Base-by-base conservation (phyloP, 306 rosid genomes). In the Echinosophora koreensis region DNA sequence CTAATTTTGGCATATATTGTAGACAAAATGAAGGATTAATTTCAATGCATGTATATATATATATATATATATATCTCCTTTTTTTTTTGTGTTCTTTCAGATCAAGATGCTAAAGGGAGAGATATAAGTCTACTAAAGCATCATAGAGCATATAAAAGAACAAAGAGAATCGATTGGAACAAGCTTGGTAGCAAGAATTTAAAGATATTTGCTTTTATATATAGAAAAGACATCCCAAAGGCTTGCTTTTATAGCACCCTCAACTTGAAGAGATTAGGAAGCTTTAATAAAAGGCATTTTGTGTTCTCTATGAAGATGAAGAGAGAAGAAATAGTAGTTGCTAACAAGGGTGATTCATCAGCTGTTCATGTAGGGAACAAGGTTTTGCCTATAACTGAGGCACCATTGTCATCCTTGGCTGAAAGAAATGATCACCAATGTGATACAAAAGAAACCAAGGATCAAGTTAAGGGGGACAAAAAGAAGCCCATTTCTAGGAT, bases 351-450 rank as follows among this genome's bases (percentile, higher is more conserved):
- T 46, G 96, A 92, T 71, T 76, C 80, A 17, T 76, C 80, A 17
- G 74, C 82, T 22, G 60, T 62, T 86, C 86, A 82, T 71, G 85
- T 41, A 4, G 93, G 93, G 66, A 92, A 84, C 72, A 92, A 89
- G 84, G 93, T 95, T 12, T 85, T 85, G 76, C 99, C 98, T 0
- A 80, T 91, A 69, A 87, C 79, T 64, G 97, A 89, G 77, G 72
- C 88, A 35, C 58, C 92, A 27, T 69, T 81, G 41, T 78, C 88
- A 50, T 69, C 82, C 28, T 69, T 80, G 2, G 66, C 65, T 12
- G 68, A 76, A 73, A 77, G 71, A 70, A 85, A 73, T 34, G 88
- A 64, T n/a, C n/a, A n/a, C 8, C 84, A 74, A 74, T 65, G 85
- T 47, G 81, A 80, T 72, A 8, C 39, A 4, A 47, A 77, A 55